Base-by-base conservation (phyloP, 1,284 basidiomycete genomes). In the Anthracocystis walkeri region DNA sequence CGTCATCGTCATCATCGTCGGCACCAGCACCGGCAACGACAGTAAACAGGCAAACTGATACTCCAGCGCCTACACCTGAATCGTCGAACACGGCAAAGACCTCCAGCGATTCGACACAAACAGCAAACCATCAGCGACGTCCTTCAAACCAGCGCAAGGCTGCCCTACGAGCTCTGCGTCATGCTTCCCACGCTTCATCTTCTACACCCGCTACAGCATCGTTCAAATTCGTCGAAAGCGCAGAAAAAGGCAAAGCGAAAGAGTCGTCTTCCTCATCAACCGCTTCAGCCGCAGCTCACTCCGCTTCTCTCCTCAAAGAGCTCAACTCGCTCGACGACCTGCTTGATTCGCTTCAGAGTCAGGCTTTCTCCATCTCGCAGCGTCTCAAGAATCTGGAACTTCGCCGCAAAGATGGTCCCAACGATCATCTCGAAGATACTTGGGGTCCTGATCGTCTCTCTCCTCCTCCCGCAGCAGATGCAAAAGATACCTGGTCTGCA, bases 381-480 rank as follows among this genome's bases (percentile, higher is more conserved):
- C 46, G 66, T 3, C 64, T 75, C 46, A 66, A 53, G 46, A 54
- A 44, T 2, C 51, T 73, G 11, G 56, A 64, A 6, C 31, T 56
- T 3, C 33, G 45, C 2, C 57, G 55, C 7, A 53, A 44, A 12
- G 33, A n/a, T 20, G 35, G 16, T 18, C 7, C 48, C 4, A 20
- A 18, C 2, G 23, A 59, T 16, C 48, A 59, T 23, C 49, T 65
- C 10, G 51, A 65, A 27, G 38, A 50, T 1, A 51, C 29, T 1
- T 75, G 73, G 73, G 73, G 73, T 0, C 64, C 73, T 8, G 73
- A 75, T 65, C 66, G 73, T 23, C 73, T 75, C 18, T 62, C 63
- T 8, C 59, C 58, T 8, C 59, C 58, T 2, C 48, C 52, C 21
- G 27, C 7, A 40, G 20, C 11, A 3, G 23, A 50, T 0, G 14